Conservation (phyloP, 495 filamentous ascomycete species). For the Podospora sp. region DNA sequence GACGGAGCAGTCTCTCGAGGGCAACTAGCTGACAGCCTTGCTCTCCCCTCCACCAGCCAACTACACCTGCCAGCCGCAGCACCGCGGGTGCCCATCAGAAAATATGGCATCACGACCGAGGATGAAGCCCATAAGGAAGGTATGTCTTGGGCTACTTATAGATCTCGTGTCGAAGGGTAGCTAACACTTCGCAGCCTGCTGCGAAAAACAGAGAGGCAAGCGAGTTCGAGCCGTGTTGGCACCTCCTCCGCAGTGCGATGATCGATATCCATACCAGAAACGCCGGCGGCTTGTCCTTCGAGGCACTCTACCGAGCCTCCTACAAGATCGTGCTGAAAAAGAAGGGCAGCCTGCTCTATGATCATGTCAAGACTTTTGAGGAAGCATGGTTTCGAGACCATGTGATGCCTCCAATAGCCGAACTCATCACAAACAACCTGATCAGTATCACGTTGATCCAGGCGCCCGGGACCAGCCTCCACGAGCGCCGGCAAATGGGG, state of each 20-base stretch:
- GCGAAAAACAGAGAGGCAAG: constrained; percentile 27
- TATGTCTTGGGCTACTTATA: constrained; percentile 15
- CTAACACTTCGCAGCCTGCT: constrained; percentile 30
- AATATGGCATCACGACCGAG: constrained; percentile 32
- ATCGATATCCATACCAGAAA: constrained; percentile 90
- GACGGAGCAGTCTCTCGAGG: neutral
- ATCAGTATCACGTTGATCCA: constrained; percentile 49
- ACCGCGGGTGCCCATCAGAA: neutral
- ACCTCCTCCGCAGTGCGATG: constrained; percentile 69
- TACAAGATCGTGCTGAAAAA: constrained; percentile 93
- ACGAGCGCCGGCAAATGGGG: constrained; percentile 76
- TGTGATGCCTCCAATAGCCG: constrained; percentile 65
- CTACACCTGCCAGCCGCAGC: neutral
- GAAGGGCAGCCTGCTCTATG: constrained; percentile 82
- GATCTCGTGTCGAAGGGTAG: neutral
- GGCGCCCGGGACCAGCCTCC: constrained; percentile 59
- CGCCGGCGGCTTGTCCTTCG: constrained; percentile 87
- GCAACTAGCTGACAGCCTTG: neutral
- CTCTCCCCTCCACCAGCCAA: neutral
- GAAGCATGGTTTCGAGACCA: constrained; percentile 72
- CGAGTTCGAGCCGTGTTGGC: constrained; percentile 86
- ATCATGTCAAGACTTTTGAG: constrained; percentile 76
- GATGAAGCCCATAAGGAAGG: constrained; percentile 32
- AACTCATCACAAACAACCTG: constrained; percentile 63
- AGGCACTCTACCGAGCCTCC: constrained; percentile 92